Conservation (phyloP, 2,329 filamentous ascomycete genomes). For the Aspergillus intermedius region DNA sequence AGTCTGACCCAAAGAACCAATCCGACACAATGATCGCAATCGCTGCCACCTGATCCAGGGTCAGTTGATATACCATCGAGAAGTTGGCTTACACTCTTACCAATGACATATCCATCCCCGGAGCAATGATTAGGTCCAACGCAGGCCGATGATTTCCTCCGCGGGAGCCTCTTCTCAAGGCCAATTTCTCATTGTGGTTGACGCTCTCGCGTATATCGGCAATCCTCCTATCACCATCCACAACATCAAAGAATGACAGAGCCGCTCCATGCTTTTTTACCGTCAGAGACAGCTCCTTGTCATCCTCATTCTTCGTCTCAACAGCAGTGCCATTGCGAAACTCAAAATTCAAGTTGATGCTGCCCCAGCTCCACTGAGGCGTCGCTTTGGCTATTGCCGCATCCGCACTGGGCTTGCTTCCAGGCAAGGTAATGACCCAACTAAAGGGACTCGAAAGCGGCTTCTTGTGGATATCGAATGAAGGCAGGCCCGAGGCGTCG, state of each 20-base stretch:
- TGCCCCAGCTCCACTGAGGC: constrained; percentile 2
- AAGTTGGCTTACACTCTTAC: neutral
- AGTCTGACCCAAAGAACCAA: neutral
- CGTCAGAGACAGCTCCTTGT: constrained; percentile 8
- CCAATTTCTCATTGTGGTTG: constrained; percentile 15
- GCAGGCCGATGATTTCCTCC: constrained; percentile 4
- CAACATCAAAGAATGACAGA: constrained; percentile 13
- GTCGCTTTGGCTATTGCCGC: constrained; percentile 7
- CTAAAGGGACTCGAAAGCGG: constrained; percentile 3
- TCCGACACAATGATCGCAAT: constrained; percentile 2
- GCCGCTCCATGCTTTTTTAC: constrained; percentile 11
- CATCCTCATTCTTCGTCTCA: constrained; percentile 6
- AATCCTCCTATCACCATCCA: constrained; percentile 16
- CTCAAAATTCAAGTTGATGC: constrained; percentile 10
- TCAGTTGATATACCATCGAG: neutral
- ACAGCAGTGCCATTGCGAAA: constrained; percentile 12
- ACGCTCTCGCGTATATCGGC: constrained; percentile 16
- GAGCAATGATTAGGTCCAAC: constrained; percentile 5
- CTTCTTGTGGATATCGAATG: constrained; percentile 20
- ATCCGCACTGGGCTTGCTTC: constrained; percentile 2
- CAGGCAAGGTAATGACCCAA: constrained; percentile 12
- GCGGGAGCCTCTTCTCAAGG: constrained; percentile 6
- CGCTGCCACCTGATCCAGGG: neutral
- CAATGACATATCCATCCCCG: constrained; percentile 7
- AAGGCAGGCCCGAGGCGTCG: constrained; percentile 18